Evolutionary conservation across 345 rosid genomes (phyloP).

Genomic region (Salix purpurea): DNA sequence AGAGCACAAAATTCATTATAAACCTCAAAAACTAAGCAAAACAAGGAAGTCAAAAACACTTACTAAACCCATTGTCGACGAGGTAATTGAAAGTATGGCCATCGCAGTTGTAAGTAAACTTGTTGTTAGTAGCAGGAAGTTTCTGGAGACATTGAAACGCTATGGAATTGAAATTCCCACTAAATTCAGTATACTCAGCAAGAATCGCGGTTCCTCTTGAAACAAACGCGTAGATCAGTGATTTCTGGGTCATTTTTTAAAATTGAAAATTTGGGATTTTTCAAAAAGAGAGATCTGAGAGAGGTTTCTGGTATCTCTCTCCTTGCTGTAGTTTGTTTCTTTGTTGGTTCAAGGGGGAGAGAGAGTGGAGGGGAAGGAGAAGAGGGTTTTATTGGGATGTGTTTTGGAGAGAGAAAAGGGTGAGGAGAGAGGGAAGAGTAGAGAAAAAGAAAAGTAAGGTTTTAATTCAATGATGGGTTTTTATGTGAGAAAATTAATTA

Average conservation of each 20-base stretch:
- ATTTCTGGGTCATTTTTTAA: conserved; percentile 46
- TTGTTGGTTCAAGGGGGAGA: background rate
- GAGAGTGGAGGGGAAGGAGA: background rate
- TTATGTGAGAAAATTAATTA: background rate
- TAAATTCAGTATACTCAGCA: conserved; percentile 53
- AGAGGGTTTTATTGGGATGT: background rate
- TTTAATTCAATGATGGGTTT: background rate
- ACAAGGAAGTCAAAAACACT: background rate
- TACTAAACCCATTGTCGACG: conserved; percentile 52
- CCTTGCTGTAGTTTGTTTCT: background rate
- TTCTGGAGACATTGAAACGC: conserved; percentile 65
- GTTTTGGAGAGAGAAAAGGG: background rate
- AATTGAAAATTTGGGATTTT: background rate
- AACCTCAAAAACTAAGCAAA: background rate
- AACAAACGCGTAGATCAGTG: conserved; percentile 61
- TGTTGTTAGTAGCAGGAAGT: conserved; percentile 51
- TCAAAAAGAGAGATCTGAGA: background rate
- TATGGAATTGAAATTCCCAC: conserved; percentile 56
- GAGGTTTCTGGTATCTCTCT: background rate
- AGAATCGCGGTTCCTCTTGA: conserved; percentile 50
- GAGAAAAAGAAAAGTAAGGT: background rate
- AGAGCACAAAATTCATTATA: background rate
- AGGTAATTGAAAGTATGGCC: conserved; percentile 65
- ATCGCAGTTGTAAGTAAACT: conserved; percentile 65
- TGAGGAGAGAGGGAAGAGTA: background rate